Evolutionary conservation across 73 alveolate genomes (phyloP), one percentile per base, ranked within the genome.

Genomic region (Stentor roeselii): DNA sequence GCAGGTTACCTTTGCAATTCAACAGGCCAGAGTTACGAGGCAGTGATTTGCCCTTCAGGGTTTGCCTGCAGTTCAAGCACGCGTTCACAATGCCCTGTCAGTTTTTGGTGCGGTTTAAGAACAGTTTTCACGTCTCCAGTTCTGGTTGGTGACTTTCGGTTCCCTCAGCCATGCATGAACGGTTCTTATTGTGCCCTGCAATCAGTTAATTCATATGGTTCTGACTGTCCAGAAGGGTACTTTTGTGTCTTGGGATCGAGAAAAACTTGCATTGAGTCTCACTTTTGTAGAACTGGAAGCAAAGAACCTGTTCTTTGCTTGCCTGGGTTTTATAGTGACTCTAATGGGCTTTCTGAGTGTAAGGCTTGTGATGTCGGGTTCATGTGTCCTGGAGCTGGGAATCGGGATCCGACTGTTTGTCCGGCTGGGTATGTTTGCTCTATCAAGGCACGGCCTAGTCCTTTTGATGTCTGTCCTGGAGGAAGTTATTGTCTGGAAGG

Each of bases 341-440:
- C 36, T 21, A 59, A 59, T 37, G 92, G 93, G 0, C 59, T 60
- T 60, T 37, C 90, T 32, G 36, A 75, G 4, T 89, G 96, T 40
- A 37, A 60, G 0, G 80, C 80, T 3, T 93, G 98, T 60, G 89
- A 90, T 31, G 83, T 84, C 1, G 98, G 98, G 50, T 82, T 93
- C 2, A 82, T 78, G 50, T 93, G 98, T 75, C 82, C 75, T 2
- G 76, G 83, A 39, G 67, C 31, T 35, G 90, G 91, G 21, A 82
- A 85, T 15, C 27, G 59, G 1, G 36, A 14, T 0, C 96, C 94
- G 36, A 60, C 77, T 39, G 59, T 83, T 74, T 93, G 98, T 59
- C 86, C 90, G n/a, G 94, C 98, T 3, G 98, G 98, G 0, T 82
- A 89, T 75, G 88, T 90, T 0, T 93, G 98, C 86, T 76, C 88